These are phyloP conservation scores for Populus tremula DNA, from an alignment of 345 rosid genomes.

Conservation along the genomic window DNA sequence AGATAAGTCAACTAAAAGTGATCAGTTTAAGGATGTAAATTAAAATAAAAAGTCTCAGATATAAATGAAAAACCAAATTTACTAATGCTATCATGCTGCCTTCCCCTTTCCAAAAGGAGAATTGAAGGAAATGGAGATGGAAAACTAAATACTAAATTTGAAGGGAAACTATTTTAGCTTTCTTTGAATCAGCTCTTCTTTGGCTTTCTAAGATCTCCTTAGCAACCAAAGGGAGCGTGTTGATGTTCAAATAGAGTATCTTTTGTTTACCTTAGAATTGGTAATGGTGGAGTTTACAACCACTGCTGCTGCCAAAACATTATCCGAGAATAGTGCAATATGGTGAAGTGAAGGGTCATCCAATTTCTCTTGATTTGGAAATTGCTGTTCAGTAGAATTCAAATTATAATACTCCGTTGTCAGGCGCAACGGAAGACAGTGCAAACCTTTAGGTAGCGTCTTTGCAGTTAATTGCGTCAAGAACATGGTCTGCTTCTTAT, in stretches of 20 bases:
- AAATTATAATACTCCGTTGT: slow-evolving; percentile 69
- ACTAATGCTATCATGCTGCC: background rate
- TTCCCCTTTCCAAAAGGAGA: background rate
- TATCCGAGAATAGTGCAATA: slow-evolving; percentile 94
- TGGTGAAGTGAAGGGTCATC: slow-evolving; percentile 70
- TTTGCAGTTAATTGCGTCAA: slow-evolving; percentile 95
- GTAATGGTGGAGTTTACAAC: slow-evolving; percentile 86
- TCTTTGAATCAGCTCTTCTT: background rate
- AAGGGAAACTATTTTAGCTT: background rate
- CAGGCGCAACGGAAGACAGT: slow-evolving; percentile 94
- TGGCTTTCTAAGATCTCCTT: background rate
- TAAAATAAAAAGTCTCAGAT: background rate
- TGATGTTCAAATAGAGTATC: background rate
- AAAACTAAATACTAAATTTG: background rate
- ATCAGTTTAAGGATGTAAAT: slow-evolving; percentile 21
- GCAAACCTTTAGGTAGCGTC: slow-evolving; percentile 95
- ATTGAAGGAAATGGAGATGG: background rate
- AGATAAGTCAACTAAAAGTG: slow-evolving; percentile 20
- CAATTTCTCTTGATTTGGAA: slow-evolving; percentile 68
- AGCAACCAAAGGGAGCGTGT: slow-evolving; percentile 4
- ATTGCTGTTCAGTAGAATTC: slow-evolving; percentile 60
- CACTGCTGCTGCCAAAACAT: slow-evolving; percentile 84
- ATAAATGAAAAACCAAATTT: background rate
- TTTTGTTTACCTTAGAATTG: slow-evolving; percentile 70
- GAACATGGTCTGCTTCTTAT: slow-evolving; percentile 87